Evolutionary conservation across 2,329 filamentous ascomycete genomes (phyloP).

Genomic region (Pestalotiopsis fici): DNA sequence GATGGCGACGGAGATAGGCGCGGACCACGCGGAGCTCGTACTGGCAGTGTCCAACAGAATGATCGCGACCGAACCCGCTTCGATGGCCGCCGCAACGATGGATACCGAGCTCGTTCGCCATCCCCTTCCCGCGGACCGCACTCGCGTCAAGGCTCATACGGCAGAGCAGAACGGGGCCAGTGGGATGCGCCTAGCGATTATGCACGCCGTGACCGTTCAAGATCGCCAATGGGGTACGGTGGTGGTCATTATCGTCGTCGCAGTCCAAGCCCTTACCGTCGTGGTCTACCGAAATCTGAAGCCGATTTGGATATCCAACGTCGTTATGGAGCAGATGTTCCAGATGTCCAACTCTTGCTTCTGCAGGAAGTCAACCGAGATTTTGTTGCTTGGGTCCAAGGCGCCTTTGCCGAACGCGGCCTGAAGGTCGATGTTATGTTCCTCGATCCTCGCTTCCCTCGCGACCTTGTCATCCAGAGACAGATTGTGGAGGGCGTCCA

Average conservation of each 20-base stretch:
- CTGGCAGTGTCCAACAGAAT: constrained; percentile 37
- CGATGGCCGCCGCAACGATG: constrained; percentile 24
- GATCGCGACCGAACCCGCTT: constrained; percentile 11
- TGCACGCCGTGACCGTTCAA: constrained; percentile 62
- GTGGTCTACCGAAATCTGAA: constrained; percentile 43
- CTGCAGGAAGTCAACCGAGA: constrained; percentile 76
- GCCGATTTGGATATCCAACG: constrained; percentile 71
- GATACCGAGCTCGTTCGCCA: constrained; percentile 23
- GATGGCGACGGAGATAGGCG: constrained; percentile 67
- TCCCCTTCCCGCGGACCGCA: constrained; percentile 30
- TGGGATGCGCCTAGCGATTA: constrained; percentile 28
- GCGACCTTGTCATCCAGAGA: constrained; percentile 77
- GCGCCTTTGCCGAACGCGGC: constrained; percentile 69
- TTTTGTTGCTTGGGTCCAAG: constrained; percentile 82
- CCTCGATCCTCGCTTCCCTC: constrained; percentile 73
- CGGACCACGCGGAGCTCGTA: constrained; percentile 44
- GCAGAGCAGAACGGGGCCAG: constrained; percentile 37
- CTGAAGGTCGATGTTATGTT: constrained; percentile 79
- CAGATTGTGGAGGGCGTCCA: constrained; percentile 89
- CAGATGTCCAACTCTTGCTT: constrained; percentile 86
- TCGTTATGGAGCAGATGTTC: constrained; percentile 73
- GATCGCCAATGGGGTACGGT: constrained; percentile 60
- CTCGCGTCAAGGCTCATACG: constrained; percentile 34
- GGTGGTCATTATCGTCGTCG: constrained; percentile 63
- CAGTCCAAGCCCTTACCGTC: constrained; percentile 66